Conservation (phyloP, 176 grass and related monocot species). For the Sorghum bicolor region DNA sequence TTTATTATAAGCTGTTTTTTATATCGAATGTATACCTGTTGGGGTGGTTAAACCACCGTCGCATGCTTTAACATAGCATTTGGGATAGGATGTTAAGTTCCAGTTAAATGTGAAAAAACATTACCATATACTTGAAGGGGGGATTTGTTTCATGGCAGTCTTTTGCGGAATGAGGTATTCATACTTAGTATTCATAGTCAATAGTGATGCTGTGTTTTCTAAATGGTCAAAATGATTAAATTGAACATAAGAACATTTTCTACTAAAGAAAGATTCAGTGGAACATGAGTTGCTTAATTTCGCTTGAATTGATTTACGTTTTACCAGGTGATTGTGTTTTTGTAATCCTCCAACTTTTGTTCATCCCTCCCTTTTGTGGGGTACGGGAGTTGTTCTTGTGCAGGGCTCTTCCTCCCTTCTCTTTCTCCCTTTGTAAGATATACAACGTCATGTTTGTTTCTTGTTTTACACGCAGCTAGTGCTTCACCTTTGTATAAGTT, state of each 20-base stretch:
- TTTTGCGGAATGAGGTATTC: neutral
- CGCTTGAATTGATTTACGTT: neutral
- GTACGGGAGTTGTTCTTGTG: neutral
- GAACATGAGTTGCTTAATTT: neutral
- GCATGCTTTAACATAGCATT: neutral
- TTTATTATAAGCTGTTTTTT: neutral
- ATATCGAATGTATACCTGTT: neutral
- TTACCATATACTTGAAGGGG: neutral
- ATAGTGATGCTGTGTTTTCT: neutral
- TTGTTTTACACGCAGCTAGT: neutral
- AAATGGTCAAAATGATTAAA: neutral
- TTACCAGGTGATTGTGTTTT: neutral
- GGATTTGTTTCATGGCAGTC: neutral
- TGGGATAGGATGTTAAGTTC: neutral
- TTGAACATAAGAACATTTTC: neutral
- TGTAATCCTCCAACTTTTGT: neutral
- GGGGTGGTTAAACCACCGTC: neutral
- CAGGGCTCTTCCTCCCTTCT: neutral
- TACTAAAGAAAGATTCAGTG: neutral
- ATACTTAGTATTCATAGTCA: neutral
- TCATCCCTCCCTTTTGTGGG: neutral
- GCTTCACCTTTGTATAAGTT: neutral
- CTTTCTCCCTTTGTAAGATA: neutral
- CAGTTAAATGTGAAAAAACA: slow-evolving; percentile 5
- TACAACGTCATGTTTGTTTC: neutral